Conservation (phyloP, 768 basidiomycete species). For the Rhizopogon vinicolor region DNA sequence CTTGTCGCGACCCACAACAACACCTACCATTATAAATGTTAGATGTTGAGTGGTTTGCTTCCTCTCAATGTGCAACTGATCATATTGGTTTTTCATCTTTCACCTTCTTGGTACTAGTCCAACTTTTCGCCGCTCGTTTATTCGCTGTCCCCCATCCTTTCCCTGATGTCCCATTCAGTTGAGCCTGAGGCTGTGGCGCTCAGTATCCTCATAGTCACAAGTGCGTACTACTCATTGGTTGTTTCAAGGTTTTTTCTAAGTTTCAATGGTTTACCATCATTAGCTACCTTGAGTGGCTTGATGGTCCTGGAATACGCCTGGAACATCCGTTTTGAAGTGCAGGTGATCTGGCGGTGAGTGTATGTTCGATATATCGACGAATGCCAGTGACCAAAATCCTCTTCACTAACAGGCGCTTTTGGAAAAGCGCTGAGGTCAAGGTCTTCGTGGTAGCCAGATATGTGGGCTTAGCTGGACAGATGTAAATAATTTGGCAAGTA, state of each 20-base stretch:
- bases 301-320: slow-evolving; percentile 15
- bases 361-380: not conserved
- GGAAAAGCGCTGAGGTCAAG: not conserved
- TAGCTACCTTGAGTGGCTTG: slow-evolving; percentile 4
- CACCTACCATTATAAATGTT: not conserved
- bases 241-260: not conserved
- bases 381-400: not conserved
- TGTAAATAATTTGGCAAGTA: slow-evolving; percentile 5
- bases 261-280: not conserved
- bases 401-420: not conserved
- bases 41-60: not conserved
- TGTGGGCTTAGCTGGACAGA: slow-evolving; percentile 12
- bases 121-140: slow-evolving; percentile 1
- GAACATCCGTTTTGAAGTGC: slow-evolving; percentile 11
- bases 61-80: not conserved
- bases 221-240: not conserved
- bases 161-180: too few species aligned
- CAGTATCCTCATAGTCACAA: not conserved
- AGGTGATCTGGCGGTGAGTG: slow-evolving; percentile 18
- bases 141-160: not conserved
- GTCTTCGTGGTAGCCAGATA: slow-evolving; percentile 12
- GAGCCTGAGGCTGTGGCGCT: not conserved
- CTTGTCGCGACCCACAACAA: not conserved
- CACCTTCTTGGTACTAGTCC: not conserved
- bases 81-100: too few species aligned